Base-by-base conservation (phyloP, 176 grass and related monocot species). In the Chrysopogon serrulatus region DNA sequence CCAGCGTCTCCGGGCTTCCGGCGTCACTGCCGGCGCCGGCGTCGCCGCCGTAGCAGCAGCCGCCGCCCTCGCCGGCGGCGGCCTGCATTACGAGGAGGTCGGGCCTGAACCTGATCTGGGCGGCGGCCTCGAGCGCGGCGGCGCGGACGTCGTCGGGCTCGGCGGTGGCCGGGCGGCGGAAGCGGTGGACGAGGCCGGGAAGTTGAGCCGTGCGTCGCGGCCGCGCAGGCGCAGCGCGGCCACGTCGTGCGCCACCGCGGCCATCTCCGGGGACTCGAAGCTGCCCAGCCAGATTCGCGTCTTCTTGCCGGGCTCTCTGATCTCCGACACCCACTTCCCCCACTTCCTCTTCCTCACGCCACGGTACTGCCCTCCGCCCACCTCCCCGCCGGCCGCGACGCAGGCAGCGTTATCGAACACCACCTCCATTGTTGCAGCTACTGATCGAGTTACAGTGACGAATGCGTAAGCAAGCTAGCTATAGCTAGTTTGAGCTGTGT, bases 271-370 rank as follows among this genome's bases (percentile, higher is more conserved):
- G 1, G 91, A 95, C 84, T 95, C 95, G 79, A 98, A 98, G 79
- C 95, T 98, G 19, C 95, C 95, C 3, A 98, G 91, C 95, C 95
- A 98, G 73, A 98, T 98, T 59, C 95, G 86, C 26, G 92, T 90
- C 87, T 98, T 98, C 90, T 98, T 98, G 45, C 95, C 95, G 10
- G 95, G 95, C 81, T 98, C 95, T n/a, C 95, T 87, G 81, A 98
- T 97, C 84, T 97, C 95, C 0, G 95, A 97, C 63, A 97, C 95
- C 88, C 90, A 97, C 49, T 93, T 97, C 3, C 95, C 95, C 95
- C 95, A 97, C 84, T 97, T 97, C 81, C 95, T 73, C 95, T 98
- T 98, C 77, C 95, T 76, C 78, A 98, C 95, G 14, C 95, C 95
- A 0, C 90, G 71, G 82, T 91, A 98, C 79, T 92, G 90, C 68